Evolutionary conservation across 2,329 filamentous ascomycete species (phyloP).

Genomic region (Alternaria panax): DNA sequence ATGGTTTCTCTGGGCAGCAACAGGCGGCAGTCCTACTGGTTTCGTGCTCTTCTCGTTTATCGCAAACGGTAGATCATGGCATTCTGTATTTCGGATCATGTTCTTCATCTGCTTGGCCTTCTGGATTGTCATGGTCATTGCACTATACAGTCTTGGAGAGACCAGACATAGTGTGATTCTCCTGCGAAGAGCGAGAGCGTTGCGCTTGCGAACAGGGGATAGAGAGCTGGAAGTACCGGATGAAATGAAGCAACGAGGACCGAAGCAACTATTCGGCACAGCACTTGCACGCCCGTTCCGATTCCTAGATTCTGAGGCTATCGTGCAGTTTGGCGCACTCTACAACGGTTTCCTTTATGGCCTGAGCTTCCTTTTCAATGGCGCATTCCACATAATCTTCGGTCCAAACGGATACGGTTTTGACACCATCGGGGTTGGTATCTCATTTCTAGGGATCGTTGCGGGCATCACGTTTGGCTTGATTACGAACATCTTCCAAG

Average conservation of each 20-base stretch:
- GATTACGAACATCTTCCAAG: conserved; percentile 56
- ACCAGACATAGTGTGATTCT: conserved; percentile 57
- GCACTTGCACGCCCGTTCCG: conserved; percentile 57
- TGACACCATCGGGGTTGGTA: conserved; percentile 49
- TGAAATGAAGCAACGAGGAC: conserved; percentile 49
- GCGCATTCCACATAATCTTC: conserved; percentile 59
- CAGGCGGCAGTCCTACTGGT: conserved; percentile 55
- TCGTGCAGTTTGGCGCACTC: conserved; percentile 57
- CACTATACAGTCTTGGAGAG: conserved; percentile 51
- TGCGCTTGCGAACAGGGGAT: conserved; percentile 39
- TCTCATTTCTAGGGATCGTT: conserved; percentile 53
- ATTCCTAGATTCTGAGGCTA: conserved; percentile 57
- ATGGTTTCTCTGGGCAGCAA: conserved; percentile 58
- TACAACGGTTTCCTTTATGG: conserved; percentile 61
- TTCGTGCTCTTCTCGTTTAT: conserved; percentile 58
- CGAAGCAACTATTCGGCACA: conserved; percentile 52
- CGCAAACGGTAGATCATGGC: conserved; percentile 54
- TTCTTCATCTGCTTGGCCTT: conserved; percentile 55
- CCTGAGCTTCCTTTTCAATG: conserved; percentile 59
- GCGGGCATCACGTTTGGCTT: conserved; percentile 54
- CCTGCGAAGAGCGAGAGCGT: conserved; percentile 40
- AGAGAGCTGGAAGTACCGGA: conserved; percentile 45
- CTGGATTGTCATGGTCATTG: conserved; percentile 54
- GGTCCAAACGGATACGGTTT: conserved; percentile 55
- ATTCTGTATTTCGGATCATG: conserved; percentile 56